A percentile compares a stretch with the other conserved stretches of the same genome.
phyloP scores from a whole-genome alignment of 139 green algal species.

The Picochlorum sp. region DNA sequence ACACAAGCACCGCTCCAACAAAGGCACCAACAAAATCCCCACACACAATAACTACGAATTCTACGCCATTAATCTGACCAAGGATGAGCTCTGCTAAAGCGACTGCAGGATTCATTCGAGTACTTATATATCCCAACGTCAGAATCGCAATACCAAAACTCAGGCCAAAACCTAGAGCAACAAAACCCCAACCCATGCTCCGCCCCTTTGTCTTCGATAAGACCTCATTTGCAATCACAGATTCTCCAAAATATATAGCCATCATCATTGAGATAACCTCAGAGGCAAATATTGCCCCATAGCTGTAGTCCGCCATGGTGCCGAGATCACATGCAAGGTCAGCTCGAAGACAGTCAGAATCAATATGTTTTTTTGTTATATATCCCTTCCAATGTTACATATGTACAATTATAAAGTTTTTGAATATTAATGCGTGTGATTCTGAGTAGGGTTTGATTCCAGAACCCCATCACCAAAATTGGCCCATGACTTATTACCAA shows the following conservation, averaged over 20 bases:
- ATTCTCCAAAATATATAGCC: constrained; percentile 27
- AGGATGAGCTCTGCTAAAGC: constrained; percentile 20
- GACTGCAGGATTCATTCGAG: constrained; percentile 26
- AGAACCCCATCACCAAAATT: too few relatives aligned
- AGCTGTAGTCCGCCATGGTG: constrained; percentile 4
- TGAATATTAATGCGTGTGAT: too few relatives aligned
- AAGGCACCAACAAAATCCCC: constrained; percentile 41
- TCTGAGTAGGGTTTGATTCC: too few relatives aligned
- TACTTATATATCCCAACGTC: constrained; percentile 19
- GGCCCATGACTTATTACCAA: too few relatives aligned
- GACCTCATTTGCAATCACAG: constrained; percentile 32
- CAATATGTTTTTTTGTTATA: too few relatives aligned
- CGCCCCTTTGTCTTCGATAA: constrained; percentile 20
- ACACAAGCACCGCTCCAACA: constrained; percentile 47
- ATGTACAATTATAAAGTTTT: too few relatives aligned
- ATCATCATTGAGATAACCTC: constrained; percentile 2
- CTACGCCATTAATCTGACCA: constrained; percentile 1
- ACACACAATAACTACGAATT: constrained; percentile 26
- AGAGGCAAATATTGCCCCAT: constrained; percentile 12
- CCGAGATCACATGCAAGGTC: too few relatives aligned
- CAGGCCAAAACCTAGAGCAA: constrained; percentile 27
- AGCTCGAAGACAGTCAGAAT: too few relatives aligned
- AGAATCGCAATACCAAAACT: constrained; percentile 22
- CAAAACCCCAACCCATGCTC: constrained; percentile 18
- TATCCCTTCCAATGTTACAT: too few relatives aligned